A percentile compares a stretch with the other conserved stretches of the same genome.
Conservation (phyloP, 768 basidiomycete genomes). For the Trametopsis cervina region DNA sequence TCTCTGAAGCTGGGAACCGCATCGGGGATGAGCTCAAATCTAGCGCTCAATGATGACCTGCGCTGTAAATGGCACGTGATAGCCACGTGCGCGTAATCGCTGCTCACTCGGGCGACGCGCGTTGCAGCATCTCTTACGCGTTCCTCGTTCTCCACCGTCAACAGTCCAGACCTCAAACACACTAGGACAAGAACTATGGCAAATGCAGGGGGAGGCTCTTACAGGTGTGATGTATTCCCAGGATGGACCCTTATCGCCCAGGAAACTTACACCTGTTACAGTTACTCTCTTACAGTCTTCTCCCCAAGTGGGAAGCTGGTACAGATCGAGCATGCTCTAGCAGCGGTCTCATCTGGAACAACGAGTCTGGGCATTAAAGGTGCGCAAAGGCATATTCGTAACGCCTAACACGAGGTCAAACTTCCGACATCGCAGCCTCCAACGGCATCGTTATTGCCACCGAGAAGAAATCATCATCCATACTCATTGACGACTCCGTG, state of each 20-base stretch:
- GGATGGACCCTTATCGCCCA: constrained; percentile 5
- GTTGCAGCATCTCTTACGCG: constrained; percentile 11
- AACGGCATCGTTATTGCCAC: constrained; percentile 99
- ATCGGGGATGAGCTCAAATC: too few relatives aligned
- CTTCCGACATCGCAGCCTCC: constrained; percentile 54
- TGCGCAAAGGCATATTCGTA: constrained; percentile 25
- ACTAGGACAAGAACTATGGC: constrained; percentile 10
- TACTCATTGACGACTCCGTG: constrained; percentile 96
- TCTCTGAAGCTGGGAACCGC: too few relatives aligned
- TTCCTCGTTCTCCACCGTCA: constrained; percentile 2
- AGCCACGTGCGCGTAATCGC: constrained; percentile 5
- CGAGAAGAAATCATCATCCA: constrained; percentile 98
- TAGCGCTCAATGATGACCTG: too few relatives aligned
- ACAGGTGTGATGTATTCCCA: constrained; percentile 25
- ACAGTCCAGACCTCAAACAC: constrained; percentile 7
- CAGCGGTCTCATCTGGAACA: constrained; percentile 91
- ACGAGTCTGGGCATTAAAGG: constrained; percentile 99
- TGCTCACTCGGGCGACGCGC: constrained; percentile 10
- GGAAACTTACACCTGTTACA: constrained; percentile 24
- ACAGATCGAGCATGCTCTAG: constrained; percentile 99
- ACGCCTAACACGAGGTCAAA: constrained; percentile 3
- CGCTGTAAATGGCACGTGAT: constrained; percentile 1
- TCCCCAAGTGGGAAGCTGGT: constrained; percentile 98
- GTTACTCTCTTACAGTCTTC: constrained; percentile 99
- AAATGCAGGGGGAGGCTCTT: constrained; percentile 23